Base-by-base conservation (phyloP, 2,329 filamentous ascomycete genomes). In the Ceratocystiopsis brevicomis region DNA sequence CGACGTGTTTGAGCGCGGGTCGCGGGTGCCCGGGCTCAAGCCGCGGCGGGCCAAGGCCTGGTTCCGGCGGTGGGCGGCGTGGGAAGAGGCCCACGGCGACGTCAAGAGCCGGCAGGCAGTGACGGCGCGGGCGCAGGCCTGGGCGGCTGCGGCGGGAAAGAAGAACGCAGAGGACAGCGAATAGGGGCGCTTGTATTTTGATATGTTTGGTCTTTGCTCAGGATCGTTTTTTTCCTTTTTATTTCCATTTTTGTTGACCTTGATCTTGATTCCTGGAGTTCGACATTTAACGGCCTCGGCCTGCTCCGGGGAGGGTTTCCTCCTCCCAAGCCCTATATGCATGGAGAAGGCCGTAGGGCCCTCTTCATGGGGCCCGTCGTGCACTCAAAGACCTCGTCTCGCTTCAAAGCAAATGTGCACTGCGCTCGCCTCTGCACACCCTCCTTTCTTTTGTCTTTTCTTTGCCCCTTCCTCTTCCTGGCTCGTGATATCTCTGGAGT, bases 41-140 rank as follows among this genome's bases (percentile, higher is more conserved):
- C 73, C 81, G 37, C 78, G 83, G 57, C 74, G 86, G 56, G 86
- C 86, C 15, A 78, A 80, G 63, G 80, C 77, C 56, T 83, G 93
- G 67, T 98, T 96, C 63, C 84, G 84, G 64, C 73, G 82, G 52
- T 98, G 90, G 90, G 73, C 81, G 45, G 75, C 81, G 51, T 96
- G 85, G 73, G 90, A 98, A 65, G 76, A 80, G 61, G 71, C 70
- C 57, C 63, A 73, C 46, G 84, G 82, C 2, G 74, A 78, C 55
- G 64, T 69, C 49, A 83, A 82, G 66, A 73, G 69, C 51, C 67
- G 75, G 40, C 80, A 84, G 56, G 71, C 69, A 52, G 82, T 86
- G 39, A 76, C 75, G 56, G 76, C 71, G 16, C 69, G 76, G 57
- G 82, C 82, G 42, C 69, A 69, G 54, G 77, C 80, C 55, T 88